Conservation (phyloP, 2,329 filamentous ascomycete species). For the Hymenoscyphus scutula region DNA sequence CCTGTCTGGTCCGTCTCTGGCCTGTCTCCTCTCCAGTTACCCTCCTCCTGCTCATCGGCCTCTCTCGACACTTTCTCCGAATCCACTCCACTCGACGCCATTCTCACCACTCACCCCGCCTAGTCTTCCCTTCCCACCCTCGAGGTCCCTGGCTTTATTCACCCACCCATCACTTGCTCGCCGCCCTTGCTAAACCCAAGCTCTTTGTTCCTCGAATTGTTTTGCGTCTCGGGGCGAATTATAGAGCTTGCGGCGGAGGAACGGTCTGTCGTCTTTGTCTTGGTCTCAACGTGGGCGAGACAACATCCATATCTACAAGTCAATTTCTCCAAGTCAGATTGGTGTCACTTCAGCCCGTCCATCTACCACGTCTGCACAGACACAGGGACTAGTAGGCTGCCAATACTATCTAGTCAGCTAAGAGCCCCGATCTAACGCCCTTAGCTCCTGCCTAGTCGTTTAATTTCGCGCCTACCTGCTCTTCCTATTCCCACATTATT, state of each 20-base stretch:
- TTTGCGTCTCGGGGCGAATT: too few relatives aligned
- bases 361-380: not conserved
- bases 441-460: not conserved
- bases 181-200: too few relatives aligned
- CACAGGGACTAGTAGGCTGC: not conserved
- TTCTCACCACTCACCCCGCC: not conserved
- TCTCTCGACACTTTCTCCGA: not conserved
- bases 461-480: not conserved
- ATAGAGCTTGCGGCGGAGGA: too few relatives aligned
- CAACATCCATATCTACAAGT: too few relatives aligned
- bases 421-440: not conserved
- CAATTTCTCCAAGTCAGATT: too few relatives aligned
- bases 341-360: not conserved
- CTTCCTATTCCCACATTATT: not conserved
- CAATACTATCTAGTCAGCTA: not conserved
- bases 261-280: too few relatives aligned
- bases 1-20: not conserved
- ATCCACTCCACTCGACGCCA: not conserved
- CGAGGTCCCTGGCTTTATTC: not conserved
- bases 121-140: not conserved
- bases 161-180: not conserved
- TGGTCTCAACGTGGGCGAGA: too few relatives aligned
- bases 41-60: not conserved
- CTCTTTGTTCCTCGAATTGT: too few relatives aligned
- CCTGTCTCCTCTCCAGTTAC: not conserved